Base-by-base conservation (phyloP, 108 stramenopile genomes). In the Stephanodiscus minutulus region DNA sequence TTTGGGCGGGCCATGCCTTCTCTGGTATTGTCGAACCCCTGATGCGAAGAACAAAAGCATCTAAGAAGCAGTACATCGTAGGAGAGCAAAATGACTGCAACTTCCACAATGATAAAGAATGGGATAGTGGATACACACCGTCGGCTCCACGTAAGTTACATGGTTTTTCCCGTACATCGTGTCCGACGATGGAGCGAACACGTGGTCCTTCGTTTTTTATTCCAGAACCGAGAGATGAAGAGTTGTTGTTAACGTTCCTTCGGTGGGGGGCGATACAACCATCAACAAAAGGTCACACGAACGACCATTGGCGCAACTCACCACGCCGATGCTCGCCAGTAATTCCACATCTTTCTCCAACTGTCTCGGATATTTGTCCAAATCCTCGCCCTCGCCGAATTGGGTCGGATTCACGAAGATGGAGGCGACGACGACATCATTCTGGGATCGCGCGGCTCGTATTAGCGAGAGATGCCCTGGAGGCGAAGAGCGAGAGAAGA, bases 321-420 rank as follows among this genome's bases (percentile, higher is more conserved):
- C 86, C 76, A 91, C 93, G 61, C 91, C 93, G 46, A 82, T 65
- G 56, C 84, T 86, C 18, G 46, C 50, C 36, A 97, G 57, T 33
- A 89, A 33, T 10, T 80, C 78, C 1, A 84, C 58, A 81, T 98
- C 98, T 60, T 73, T 64, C 68, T 96, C 93, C 55, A 97, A 77
- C 60, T 94, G 90, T 54, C 96, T 80, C 5, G 98, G 98, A 81
- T 99, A 99, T 25, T 83, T 87, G 56, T 94, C 97, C 46, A 99
- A 79, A 82, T 99, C 98, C 77, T 98, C 98, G 53, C 87, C 82
- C 22, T 87, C 85, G 20, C 87, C 94, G 77, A 99, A 99, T 72
- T 99, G 98, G 15, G 96, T 91, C 1, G 97, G 97, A 76, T 99
- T 99, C 21, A 99, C 98, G 79, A 98, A 99, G 31, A 99, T 91